phyloP scores from a whole-genome alignment of 1,284 basidiomycete genomes.

The Serendipita sp. region DNA sequence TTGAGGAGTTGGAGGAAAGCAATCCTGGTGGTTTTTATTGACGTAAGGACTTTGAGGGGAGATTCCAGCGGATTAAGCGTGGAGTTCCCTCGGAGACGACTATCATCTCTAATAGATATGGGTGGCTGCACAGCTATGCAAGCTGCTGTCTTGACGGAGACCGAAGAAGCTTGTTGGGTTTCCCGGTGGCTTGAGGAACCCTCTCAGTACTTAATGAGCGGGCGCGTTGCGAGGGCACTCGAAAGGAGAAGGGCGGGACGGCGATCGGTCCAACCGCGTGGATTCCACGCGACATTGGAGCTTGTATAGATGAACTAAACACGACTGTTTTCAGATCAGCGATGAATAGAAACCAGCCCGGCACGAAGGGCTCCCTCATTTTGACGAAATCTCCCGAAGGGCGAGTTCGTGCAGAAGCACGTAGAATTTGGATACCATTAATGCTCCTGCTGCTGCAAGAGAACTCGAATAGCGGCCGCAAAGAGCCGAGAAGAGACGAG shows the following conservation, averaged over 20 bases:
- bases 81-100: background rate
- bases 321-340: background rate
- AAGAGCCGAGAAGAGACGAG: background rate
- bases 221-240: background rate
- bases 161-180: background rate
- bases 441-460: background rate
- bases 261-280: background rate
- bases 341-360: background rate
- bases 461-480: background rate
- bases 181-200: background rate
- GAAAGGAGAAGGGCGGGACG: background rate
- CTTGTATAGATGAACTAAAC: background rate
- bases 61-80: background rate
- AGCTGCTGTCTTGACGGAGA: background rate
- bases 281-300: conserved; percentile 2
- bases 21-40: background rate
- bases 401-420: background rate
- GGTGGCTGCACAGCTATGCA: background rate
- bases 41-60: conserved; percentile 5
- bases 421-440: background rate
- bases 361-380: background rate
- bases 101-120: background rate
- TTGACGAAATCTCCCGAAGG: background rate
- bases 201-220: background rate
- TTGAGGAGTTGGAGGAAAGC: background rate